These are phyloP conservation scores for Graphilbum fragrans DNA, from an alignment of 2,329 filamentous ascomycete genomes.

Conservation along the genomic window DNA sequence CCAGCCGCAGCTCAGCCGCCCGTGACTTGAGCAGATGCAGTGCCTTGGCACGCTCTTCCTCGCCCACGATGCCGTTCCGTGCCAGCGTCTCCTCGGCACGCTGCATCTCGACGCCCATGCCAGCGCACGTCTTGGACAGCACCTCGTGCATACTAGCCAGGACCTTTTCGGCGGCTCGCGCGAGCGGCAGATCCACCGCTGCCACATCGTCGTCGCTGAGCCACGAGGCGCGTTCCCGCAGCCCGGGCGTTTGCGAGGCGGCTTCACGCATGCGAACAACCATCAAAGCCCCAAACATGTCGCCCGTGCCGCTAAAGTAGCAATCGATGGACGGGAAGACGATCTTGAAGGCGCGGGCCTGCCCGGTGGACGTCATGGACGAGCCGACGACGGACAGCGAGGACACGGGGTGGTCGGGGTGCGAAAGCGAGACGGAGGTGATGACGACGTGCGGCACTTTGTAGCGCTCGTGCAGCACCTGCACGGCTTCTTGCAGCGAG, in stretches of 20 bases:
- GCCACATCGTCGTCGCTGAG: slow-evolving; percentile 59
- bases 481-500: slow-evolving; percentile 62
- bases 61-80: slow-evolving; percentile 8
- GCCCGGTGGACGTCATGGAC: slow-evolving; percentile 49
- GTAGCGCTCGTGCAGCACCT: slow-evolving; percentile 63
- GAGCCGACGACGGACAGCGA: slow-evolving; percentile 67
- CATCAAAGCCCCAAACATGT: slow-evolving; percentile 94
- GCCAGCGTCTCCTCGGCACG: slow-evolving; percentile 22
- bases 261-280: slow-evolving; percentile 81
- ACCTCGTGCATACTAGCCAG: slow-evolving; percentile 88
- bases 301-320: slow-evolving; percentile 92
- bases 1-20: slow-evolving; percentile 78
- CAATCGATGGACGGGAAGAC: slow-evolving; percentile 78
- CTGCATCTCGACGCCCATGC: slow-evolving; percentile 41
- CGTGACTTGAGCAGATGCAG: slow-evolving; percentile 61
- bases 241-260: slow-evolving; percentile 36
- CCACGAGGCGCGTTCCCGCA: slow-evolving; percentile 49
- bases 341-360: slow-evolving; percentile 76
- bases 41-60: slow-evolving; percentile 38
- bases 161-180: slow-evolving; percentile 73
- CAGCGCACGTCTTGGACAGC: slow-evolving; percentile 54
- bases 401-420: slow-evolving; percentile 32
- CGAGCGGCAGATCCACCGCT: slow-evolving; percentile 65
- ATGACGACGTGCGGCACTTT: slow-evolving; percentile 81
- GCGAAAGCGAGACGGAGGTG: slow-evolving; percentile 67